Base-by-base conservation (phyloP, 1,284 basidiomycete species). In the Leccinum brunneo-olivaceum region DNA sequence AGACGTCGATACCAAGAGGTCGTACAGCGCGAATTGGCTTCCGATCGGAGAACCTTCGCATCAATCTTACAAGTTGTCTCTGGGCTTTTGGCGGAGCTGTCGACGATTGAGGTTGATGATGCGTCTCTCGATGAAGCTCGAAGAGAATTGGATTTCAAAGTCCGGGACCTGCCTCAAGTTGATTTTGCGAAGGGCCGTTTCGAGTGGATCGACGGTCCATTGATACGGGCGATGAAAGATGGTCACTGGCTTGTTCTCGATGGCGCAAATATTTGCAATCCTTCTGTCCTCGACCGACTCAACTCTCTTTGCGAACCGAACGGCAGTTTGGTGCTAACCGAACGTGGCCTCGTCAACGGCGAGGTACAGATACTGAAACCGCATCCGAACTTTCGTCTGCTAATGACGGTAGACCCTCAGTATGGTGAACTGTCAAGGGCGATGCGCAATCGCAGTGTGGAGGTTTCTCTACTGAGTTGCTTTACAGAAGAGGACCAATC, bases 371-470 rank as follows among this genome's bases (percentile, higher is more conserved):
- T 84, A 39, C 68, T 98, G 48, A 73, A 65, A 20, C 94, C 96
- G 1, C 93, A 98, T 63, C 77, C 85, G 1, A 71, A 85, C 55
- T 99, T 99, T 69, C 77, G 94, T 25, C 71, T 99, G 8, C 89
- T 98, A 66, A 96, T 99, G 92, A 81, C 84, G 5, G 81, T 96
- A 45, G 90, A 99, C 59, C 86, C 92, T 16, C 80, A 83, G 48
- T 77, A 87, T 52, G 97, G 96, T 38, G 96, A 99, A 66, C 72
- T 99, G 9, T 98, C 95, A 6, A 77, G 96, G 29, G 96, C 96
- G 1, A 99, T 99, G 96, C 82, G 96, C 32, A 99, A 99, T 63
- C 83, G 96, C 52, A 96, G 95, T 27, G 74, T 98, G 33, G 96
- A 99, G 64, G 76, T 98, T 28, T 76, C 74, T 20, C 55, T 88